These are phyloP conservation scores for Stygiomarasmius scandens DNA, from an alignment of 1,284 basidiomycete species.

Conservation along the genomic window DNA sequence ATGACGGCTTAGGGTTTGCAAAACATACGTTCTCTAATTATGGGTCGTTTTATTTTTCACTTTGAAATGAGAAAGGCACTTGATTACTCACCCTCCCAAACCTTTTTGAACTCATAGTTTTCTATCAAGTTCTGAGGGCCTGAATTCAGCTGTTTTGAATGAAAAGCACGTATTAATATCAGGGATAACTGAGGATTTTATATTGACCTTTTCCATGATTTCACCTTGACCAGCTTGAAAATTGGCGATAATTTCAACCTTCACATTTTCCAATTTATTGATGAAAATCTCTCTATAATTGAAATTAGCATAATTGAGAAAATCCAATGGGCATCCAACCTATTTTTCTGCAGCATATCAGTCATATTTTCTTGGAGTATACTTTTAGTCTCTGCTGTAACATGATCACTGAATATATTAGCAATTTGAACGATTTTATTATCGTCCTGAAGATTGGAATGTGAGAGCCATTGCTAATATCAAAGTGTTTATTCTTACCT, in stretches of 20 bases:
- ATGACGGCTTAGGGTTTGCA: too few relatives aligned
- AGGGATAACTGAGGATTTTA: not conserved
- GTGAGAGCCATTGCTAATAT: too few relatives aligned
- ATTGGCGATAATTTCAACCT: not conserved
- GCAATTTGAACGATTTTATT: not conserved
- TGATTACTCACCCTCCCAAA: slow-evolving; percentile 1
- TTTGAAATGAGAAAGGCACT: not conserved
- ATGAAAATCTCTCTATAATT: not conserved
- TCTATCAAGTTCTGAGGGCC: not conserved
- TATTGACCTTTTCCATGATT: slow-evolving; percentile 1
- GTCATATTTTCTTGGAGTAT: not conserved
- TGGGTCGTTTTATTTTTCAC: not conserved
- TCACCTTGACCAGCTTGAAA: not conserved
- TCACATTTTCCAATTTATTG: not conserved
- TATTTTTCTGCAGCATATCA: not conserved
- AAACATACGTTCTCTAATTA: not conserved
- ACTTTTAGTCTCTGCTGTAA: not conserved
- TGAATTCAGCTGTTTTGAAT: not conserved
- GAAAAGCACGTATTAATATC: not conserved
- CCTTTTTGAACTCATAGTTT: not conserved
- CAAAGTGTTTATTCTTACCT: too few relatives aligned
- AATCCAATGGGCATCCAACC: not conserved
- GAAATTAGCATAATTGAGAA: not conserved
- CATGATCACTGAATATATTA: not conserved
- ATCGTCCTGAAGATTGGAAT: not conserved